Evolutionary conservation across 345 rosid species (phyloP), one percentile per base, ranked within the genome.

Genomic region (Alliaria petiolata): DNA sequence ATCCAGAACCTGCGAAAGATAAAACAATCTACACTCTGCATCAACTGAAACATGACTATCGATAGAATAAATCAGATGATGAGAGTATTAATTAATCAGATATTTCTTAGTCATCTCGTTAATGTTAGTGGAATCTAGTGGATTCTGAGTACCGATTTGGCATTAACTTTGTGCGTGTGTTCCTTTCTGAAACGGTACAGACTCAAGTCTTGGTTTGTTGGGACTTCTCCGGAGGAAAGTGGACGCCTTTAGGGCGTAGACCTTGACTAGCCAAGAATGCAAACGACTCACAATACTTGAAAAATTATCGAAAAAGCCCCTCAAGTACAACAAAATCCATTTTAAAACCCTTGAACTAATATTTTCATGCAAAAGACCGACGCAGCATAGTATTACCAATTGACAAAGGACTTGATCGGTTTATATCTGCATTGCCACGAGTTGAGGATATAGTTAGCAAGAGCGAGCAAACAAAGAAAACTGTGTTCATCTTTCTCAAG

Each of bases 391-490:
- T 22, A 22, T 22, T 22, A 22, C 65, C 65, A 8, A 36, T 38
- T n/a, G 60, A 76, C 75, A 76, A 75, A 51, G 69, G 73, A 26
- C 56, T 66, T 51, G 73, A 12, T n/a, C 20, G 42, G 62, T 20
- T 67, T 75, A 75, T 59, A 59, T 38, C 78, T 67, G 68, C 72
- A 40, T 30, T 38, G 0, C 54, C 67, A 65, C 16, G 49, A 42
- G 53, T 49, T 65, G 78, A n/a, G 61, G 65, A 66, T 34, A 57
- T 22, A 20, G 58, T 58, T 49, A 74, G 70, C 17, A 36, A 35
- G 15, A 72, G 19, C 26, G 11, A 65, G 53, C 36, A 65, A 57
- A 11, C 10, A 58, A 30, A 40, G 14, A 74, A 57, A 31, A 58
- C n/a, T 35, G 49, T 58, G 65, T 39, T 13, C 66, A 58, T 64